phyloP scores from a whole-genome alignment of 2,329 filamentous ascomycete genomes.

The Colletotrichum aenigma region DNA sequence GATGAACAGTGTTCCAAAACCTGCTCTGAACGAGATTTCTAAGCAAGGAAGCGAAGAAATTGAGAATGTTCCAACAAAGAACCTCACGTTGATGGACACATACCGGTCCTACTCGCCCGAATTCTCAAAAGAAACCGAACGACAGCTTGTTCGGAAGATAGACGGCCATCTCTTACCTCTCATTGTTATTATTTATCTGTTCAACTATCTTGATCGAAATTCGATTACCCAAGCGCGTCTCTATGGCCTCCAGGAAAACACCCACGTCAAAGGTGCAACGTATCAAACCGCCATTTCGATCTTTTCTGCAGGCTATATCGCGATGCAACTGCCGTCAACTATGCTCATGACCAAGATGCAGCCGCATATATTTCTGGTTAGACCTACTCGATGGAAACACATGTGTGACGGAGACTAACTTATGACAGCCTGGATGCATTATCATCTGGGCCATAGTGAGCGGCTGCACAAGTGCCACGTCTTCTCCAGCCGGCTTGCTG shows the following conservation, averaged over 20 bases:
- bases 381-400: conserved; percentile 20
- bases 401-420: neutral
- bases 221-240: neutral
- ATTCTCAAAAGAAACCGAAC: conserved; percentile 22
- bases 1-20: neutral
- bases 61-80: neutral
- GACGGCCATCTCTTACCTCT: conserved; percentile 42
- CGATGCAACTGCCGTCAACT: conserved; percentile 39
- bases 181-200: conserved; percentile 58
- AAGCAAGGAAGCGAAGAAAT: neutral
- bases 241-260: neutral
- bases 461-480: conserved; percentile 22
- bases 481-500: conserved; percentile 10
- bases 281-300: conserved; percentile 39
- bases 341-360: conserved; percentile 31
- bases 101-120: neutral
- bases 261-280: neutral
- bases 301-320: conserved; percentile 36
- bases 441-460: conserved; percentile 26
- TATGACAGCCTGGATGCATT: neutral
- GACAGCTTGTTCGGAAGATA: conserved; percentile 39
- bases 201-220: conserved; percentile 29
- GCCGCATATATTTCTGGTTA: conserved; percentile 48
- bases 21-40: neutral
- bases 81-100: neutral